These are phyloP conservation scores for Curvularia lunata DNA, from an alignment of 2,329 filamentous ascomycete species.

Conservation along the genomic window DNA sequence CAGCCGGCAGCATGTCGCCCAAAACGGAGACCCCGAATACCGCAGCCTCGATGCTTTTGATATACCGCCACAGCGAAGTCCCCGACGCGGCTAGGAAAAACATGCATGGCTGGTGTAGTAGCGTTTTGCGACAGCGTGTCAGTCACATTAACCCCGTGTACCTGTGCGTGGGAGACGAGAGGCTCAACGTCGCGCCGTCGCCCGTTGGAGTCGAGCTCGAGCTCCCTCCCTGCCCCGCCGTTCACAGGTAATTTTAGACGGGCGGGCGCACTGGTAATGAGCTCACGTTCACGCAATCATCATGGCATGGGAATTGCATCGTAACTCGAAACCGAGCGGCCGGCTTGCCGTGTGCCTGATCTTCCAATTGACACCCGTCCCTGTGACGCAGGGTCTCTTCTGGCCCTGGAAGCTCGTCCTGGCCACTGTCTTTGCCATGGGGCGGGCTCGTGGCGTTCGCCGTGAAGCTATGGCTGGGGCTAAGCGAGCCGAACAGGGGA, in stretches of 20 bases:
- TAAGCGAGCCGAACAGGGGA: slow-evolving; percentile 24
- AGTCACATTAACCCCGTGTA: neutral
- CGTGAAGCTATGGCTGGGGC: slow-evolving; percentile 14
- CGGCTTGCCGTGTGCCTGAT: slow-evolving; percentile 2
- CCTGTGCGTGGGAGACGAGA: slow-evolving; percentile 7
- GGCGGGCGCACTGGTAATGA: neutral
- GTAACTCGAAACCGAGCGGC: slow-evolving; percentile 6
- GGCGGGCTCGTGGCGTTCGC: slow-evolving; percentile 7
- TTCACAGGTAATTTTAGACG: slow-evolving; percentile 4
- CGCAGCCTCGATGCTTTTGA: neutral
- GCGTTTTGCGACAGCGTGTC: slow-evolving; percentile 7
- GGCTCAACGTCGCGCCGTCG: slow-evolving; percentile 19
- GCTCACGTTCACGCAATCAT: slow-evolving; percentile 4
- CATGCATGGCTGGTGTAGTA: slow-evolving; percentile 3
- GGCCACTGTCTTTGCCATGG: slow-evolving; percentile 1
- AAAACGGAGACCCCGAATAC: neutral
- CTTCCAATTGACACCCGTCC: neutral
- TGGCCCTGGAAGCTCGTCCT: neutral
- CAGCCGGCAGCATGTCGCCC: slow-evolving; percentile 3
- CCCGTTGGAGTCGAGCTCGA: slow-evolving; percentile 11
- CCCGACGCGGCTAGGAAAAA: neutral
- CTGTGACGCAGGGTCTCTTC: slow-evolving; percentile 16
- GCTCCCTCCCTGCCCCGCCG: neutral
- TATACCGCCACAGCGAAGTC: neutral
- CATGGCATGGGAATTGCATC: neutral